Base-by-base conservation (phyloP, 495 filamentous ascomycete genomes). In the Neurospora sp. region DNA sequence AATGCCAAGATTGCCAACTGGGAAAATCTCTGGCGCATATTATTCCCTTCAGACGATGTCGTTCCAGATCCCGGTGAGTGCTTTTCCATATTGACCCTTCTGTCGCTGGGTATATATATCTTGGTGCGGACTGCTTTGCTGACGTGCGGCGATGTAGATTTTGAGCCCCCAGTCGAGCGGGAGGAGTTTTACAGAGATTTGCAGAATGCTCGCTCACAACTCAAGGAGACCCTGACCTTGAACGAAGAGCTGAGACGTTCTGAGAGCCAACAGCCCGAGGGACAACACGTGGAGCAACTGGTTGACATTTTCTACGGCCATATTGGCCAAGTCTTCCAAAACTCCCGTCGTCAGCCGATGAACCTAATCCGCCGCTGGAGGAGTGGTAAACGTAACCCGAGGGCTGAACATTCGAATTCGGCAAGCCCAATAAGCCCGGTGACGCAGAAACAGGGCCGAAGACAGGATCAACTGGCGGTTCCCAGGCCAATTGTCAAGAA, bases 131-230 rank as follows among this genome's bases (percentile, higher is more conserved):
- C 28, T 19, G 54, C 0, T 31, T 66, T 5, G 13, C 54, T 66
- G 54, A 66, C 28, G 0, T 1, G 24, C 2, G 31, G 28, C 6
- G 6, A 31, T 36, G 54, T 1, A 79, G 78, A 77, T 7, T 81
- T 80, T n/a, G 73, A 78, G 3, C 77, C 78, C 9, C 78, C 79
- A 19, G 76, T 76, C 6, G 79, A 81, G 34, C 62, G 78, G 5
- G 79, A 81, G n/a, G 79, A 81, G 42, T 76, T 81, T 0, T 71
- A 76, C 5, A 45, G 38, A 69, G 72, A 79, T 24, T 74, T 81
- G 40, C 73, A 74, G 13, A 43, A 36, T 21, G 24, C 24, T 15
- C 1, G 39, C 17, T 36, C 3, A 19, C 13, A 13, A 24, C 17
- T 66, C 5, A n/a, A 59, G 17, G 36, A 78, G 34, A 59, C 54